Percentiles rank a stretch among this genome's conserved stretches.
Evolutionary conservation across 1,284 basidiomycete species (phyloP).

Genomic region (Microstroma glucosiphilum): DNA sequence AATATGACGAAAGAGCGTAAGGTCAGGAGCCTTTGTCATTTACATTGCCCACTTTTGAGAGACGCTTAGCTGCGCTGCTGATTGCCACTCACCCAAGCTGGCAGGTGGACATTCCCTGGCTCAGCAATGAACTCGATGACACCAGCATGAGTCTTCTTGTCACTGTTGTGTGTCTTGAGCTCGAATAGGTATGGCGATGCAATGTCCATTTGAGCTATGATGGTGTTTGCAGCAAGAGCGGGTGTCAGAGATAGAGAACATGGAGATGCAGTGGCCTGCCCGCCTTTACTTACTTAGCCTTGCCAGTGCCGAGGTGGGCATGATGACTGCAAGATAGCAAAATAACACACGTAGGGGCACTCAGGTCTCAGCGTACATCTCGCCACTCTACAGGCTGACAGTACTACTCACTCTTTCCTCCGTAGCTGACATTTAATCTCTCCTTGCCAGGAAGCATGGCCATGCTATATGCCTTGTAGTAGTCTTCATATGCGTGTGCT

Average conservation of each 20-base stretch:
- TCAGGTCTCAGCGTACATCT: neutral
- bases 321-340: conserved; percentile 64
- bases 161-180: conserved; percentile 68
- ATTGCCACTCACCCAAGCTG: conserved; percentile 67
- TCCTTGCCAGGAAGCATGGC: conserved; percentile 75
- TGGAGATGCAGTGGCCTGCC: neutral
- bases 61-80: neutral
- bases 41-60: neutral
- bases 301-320: conserved; percentile 91
- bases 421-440: conserved; percentile 81
- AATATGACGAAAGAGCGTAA: too few relatives aligned
- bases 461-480: conserved; percentile 65
- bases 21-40: neutral
- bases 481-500: conserved; percentile 46
- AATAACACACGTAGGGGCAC: neutral
- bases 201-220: conserved; percentile 71
- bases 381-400: neutral
- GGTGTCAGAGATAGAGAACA: conserved; percentile 5
- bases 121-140: conserved; percentile 98
- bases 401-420: conserved; percentile 81
- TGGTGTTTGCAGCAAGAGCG: neutral
- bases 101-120: conserved; percentile 88
- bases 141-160: conserved; percentile 72
- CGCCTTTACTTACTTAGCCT: conserved; percentile 61
- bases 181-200: conserved; percentile 94